phyloP scores from a whole-genome alignment of 169 alveolate genomes.

The Theileria annulata region DNA sequence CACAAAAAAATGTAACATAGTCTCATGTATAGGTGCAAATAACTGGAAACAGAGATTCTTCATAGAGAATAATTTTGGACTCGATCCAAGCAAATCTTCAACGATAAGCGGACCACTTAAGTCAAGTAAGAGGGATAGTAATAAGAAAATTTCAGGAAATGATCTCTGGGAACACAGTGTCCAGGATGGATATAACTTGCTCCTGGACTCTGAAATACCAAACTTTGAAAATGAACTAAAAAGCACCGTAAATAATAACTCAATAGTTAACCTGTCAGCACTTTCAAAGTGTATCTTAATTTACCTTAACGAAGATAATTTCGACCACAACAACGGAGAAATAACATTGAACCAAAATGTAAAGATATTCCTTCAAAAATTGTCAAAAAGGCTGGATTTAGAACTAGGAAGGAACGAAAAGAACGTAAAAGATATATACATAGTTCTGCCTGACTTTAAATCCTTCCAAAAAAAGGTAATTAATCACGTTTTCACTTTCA shows the following conservation, averaged over 20 bases:
- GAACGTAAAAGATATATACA: background rate
- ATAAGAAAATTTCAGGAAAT: background rate
- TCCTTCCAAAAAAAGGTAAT: constrained; percentile 3
- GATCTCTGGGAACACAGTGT: constrained; percentile 52
- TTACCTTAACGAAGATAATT: constrained; percentile 35
- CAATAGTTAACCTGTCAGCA: constrained; percentile 22
- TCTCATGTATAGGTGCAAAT: constrained; percentile 55
- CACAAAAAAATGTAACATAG: constrained; percentile 8
- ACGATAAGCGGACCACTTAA: constrained; percentile 46
- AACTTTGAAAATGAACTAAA: constrained; percentile 1
- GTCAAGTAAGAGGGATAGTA: constrained; percentile 20
- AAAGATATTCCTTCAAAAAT: constrained; percentile 19
- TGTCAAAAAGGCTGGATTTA: background rate
- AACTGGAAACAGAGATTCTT: constrained; percentile 34
- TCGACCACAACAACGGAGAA: constrained; percentile 5
- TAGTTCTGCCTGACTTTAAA: constrained; percentile 15
- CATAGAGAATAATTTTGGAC: constrained; percentile 25
- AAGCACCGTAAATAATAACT: background rate
- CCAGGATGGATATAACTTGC: constrained; percentile 28
- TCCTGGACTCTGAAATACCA: constrained; percentile 50
- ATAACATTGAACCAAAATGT: constrained; percentile 13
- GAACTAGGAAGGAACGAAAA: constrained; percentile 7
- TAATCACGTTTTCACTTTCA: background rate
- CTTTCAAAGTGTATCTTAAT: constrained; percentile 30
- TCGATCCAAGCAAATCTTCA: constrained; percentile 34